Conservation (phyloP, 2,329 filamentous ascomycete species). For the Paraphoma chrysanthemicola region DNA sequence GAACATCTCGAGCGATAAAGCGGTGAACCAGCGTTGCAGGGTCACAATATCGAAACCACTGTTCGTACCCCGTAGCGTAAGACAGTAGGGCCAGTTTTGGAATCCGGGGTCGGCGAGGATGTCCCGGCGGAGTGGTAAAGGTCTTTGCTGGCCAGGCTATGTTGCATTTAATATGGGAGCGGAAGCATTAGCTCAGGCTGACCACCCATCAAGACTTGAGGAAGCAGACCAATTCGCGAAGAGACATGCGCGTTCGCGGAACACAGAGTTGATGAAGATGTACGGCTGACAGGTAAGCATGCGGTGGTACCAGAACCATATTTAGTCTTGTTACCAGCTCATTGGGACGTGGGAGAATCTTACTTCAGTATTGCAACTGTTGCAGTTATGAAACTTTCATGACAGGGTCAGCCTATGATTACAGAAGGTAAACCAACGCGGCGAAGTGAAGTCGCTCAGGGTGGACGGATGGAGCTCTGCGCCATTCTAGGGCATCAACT, state of each 20-base stretch:
- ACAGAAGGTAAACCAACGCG: neutral
- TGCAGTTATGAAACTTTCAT: slow-evolving; percentile 10
- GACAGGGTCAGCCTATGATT: slow-evolving; percentile 9
- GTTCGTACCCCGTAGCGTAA: slow-evolving; percentile 12
- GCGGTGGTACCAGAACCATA: slow-evolving; percentile 34
- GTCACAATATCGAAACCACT: slow-evolving; percentile 6
- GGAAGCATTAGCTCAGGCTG: slow-evolving; percentile 28
- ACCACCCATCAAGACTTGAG: slow-evolving; percentile 24
- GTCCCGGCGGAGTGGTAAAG: slow-evolving; percentile 15
- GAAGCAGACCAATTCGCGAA: slow-evolving; percentile 16
- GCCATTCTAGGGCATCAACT: too few species aligned
- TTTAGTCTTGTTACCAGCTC: slow-evolving; percentile 16
- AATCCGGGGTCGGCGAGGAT: slow-evolving; percentile 14
- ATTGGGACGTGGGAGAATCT: slow-evolving; percentile 11
- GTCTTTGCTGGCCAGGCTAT: slow-evolving; percentile 8
- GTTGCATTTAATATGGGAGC: slow-evolving; percentile 19
- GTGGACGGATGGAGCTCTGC: too few species aligned
- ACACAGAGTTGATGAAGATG: slow-evolving; percentile 22
- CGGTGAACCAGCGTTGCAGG: slow-evolving; percentile 1
- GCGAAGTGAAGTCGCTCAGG: too few species aligned
- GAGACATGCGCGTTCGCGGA: slow-evolving; percentile 14
- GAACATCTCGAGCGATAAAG: slow-evolving; percentile 14
- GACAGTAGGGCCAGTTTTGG: slow-evolving; percentile 12
- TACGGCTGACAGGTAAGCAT: slow-evolving; percentile 40
- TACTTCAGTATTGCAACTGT: neutral